Percentiles rank a stretch among this genome's conserved stretches.
These are phyloP conservation scores for Cladosporium oxysporum DNA, from an alignment of 2,329 filamentous ascomycete species.

Conservation along the genomic window DNA sequence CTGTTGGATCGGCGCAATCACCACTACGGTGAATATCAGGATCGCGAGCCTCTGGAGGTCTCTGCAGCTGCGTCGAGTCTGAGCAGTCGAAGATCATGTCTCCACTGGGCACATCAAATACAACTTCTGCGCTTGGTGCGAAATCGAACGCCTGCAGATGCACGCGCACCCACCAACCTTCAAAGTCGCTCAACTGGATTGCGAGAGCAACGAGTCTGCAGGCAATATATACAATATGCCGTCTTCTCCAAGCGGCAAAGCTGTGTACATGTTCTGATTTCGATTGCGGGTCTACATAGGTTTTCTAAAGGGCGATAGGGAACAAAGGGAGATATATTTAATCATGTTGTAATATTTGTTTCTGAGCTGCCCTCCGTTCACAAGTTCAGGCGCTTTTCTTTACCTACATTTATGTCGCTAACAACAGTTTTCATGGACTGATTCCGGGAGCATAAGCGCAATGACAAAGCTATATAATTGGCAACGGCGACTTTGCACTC, in stretches of 20 bases:
- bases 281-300: neutral
- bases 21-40: neutral
- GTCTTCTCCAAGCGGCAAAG: neutral
- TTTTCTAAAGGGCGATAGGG: neutral
- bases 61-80: neutral
- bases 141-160: neutral
- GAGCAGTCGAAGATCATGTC: neutral
- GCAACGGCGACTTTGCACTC: fast-evolving
- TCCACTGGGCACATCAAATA: neutral
- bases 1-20: neutral
- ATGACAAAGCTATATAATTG: neutral
- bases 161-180: neutral
- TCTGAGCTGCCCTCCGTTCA: neutral
- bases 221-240: neutral
- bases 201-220: neutral
- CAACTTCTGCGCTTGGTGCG: neutral
- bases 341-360: neutral
- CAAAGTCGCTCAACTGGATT: neutral
- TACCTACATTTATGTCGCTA: neutral
- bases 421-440: neutral
- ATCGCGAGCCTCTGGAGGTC: neutral
- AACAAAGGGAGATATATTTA: neutral
- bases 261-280: neutral
- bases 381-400: neutral
- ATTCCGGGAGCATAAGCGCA: too few species aligned